Conservation (phyloP, 129 eudicot genomes). For the Artemisia tridentata region DNA sequence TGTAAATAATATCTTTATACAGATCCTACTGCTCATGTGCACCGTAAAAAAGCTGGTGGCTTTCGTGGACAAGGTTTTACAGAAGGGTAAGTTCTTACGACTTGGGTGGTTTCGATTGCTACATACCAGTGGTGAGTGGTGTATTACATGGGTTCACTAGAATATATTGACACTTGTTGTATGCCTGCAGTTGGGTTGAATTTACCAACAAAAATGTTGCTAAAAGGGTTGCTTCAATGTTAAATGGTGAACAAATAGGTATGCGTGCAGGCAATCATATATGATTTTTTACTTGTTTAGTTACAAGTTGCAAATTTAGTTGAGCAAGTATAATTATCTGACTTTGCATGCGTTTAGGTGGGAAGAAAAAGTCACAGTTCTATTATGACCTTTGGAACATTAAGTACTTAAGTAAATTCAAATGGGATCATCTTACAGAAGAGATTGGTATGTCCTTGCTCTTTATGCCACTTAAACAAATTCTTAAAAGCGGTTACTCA, state of each 20-base stretch:
- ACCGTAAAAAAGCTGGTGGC: conserved; percentile 81
- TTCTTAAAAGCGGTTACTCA: not conserved
- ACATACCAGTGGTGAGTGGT: not conserved
- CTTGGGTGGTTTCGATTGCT: not conserved
- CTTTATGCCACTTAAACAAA: not conserved
- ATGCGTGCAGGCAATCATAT: conserved; percentile 12
- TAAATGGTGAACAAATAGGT: conserved; percentile 96
- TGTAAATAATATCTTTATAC: conserved; percentile 3
- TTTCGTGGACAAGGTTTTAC: conserved; percentile 74
- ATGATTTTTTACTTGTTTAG: not conserved
- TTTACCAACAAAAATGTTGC: conserved; percentile 76
- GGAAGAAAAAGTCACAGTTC: conserved; percentile 81
- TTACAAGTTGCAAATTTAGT: conserved; percentile 5
- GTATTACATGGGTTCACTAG: no score
- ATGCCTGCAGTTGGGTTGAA: conserved; percentile 86
- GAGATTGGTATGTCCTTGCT: conserved; percentile 57
- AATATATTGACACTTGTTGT: not conserved
- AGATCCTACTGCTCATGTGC: conserved; percentile 67
- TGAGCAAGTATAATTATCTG: conserved; percentile 5
- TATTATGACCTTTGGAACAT: conserved; percentile 93
- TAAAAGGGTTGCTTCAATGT: conserved; percentile 67
- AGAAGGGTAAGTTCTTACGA: conserved; percentile 61
- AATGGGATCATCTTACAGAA: conserved; percentile 96
- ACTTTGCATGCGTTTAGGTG: conserved; percentile 54
- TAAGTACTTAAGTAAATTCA: conserved; percentile 91